Evolutionary conservation across 2,329 filamentous ascomycete species (phyloP), one percentile per base, ranked within the genome.

Genomic region (Neonectria neomacrospora): DNA sequence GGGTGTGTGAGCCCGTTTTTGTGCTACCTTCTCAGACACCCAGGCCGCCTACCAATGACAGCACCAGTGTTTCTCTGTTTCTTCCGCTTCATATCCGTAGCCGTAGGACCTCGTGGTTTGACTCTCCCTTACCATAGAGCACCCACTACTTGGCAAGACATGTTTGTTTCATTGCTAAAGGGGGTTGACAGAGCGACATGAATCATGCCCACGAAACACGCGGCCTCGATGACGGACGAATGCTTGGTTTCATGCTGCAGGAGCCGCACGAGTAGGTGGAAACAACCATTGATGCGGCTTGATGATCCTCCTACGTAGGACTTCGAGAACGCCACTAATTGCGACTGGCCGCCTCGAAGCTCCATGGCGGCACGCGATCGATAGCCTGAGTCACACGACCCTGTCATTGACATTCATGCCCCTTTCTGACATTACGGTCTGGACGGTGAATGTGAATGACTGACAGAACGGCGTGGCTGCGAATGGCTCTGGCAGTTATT

Each of bases 331-430:
- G 37, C 57, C 58, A 57, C 58, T 22, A 41, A 30, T 22, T 57
- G 28, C 47, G 28, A 30, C n/a, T 30, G 47, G 47, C 14, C 47
- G 37, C 47, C 39, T 22, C 18, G 30, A 47, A 53, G 48, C 42
- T 22, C 63, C 45, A 63, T 55, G 51, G 66, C 47, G 61, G 67
- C 67, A 71, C 68, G 61, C 66, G 64, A 71, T 69, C 68, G 64
- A 71, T 69, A 66, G 66, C 61, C 53, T 63, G 55, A 28, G 58
- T 55, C 39, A 65, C 37, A 41, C 14, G 34, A n/a, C 14, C 34
- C 34, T 5, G 16, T n/a, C 34, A 37, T 37, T 37, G 60, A n/a
- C 16, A 54, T 50, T 39, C 28, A 39, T 56, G 39, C 66, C 67
- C 54, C 50, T 67, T 65, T 69, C 10, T 9, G 14, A 18, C n/a